These are phyloP conservation scores for Globisporangium takayamanum DNA, from an alignment of 352 stramenopile species.

Conservation along the genomic window DNA sequence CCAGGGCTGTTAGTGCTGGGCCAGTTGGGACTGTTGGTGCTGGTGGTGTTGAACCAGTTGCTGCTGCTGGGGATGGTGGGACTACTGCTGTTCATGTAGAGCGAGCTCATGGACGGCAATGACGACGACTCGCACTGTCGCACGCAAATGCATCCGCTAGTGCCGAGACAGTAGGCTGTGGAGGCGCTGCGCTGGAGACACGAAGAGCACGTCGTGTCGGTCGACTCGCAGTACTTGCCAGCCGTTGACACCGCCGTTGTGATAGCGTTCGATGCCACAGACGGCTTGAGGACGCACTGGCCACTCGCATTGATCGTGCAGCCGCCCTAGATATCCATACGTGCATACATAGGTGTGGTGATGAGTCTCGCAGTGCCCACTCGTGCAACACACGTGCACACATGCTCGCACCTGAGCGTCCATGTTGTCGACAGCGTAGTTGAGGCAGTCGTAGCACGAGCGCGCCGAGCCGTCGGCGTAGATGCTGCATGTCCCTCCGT, in stretches of 20 bases:
- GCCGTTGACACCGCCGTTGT: constrained; percentile 61
- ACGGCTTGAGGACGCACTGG: constrained; percentile 21
- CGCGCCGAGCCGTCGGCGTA: constrained; percentile 45
- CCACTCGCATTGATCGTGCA: background rate
- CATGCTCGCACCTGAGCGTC: constrained; percentile 7
- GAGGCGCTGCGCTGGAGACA: constrained; percentile 26
- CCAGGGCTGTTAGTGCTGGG: too few relatives aligned
- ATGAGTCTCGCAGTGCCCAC: background rate
- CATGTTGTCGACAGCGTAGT: constrained; percentile 23
- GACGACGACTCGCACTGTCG: constrained; percentile 32
- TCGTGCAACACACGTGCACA: background rate
- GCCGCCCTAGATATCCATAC: background rate
- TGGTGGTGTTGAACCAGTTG: too few relatives aligned
- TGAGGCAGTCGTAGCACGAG: constrained; percentile 69
- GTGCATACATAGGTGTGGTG: background rate
- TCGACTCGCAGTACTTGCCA: constrained; percentile 50
- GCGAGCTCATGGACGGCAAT: too few relatives aligned
- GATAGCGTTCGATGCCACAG: constrained; percentile 25
- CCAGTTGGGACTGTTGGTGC: too few relatives aligned
- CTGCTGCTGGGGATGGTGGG: too few relatives aligned
- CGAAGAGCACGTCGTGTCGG: constrained; percentile 42
- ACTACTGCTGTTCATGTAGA: too few relatives aligned
- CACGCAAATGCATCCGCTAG: constrained; percentile 53
- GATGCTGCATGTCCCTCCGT: constrained; percentile 34
- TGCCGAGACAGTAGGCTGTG: constrained; percentile 37